phyloP scores from a whole-genome alignment of 2,329 filamentous ascomycete genomes.

The Aspergillus cejpii region DNA sequence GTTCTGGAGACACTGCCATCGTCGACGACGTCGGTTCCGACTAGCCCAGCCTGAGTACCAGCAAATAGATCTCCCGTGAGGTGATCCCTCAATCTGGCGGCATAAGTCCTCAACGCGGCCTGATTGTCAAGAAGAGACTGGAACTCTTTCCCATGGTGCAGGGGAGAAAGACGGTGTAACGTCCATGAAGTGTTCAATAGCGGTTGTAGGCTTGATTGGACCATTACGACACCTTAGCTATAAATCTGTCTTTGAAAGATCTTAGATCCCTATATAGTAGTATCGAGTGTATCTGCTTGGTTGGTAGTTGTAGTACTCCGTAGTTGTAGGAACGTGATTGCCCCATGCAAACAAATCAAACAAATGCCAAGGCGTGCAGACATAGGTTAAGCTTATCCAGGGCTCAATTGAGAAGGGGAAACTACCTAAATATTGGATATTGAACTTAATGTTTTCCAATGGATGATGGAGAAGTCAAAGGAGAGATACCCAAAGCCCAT shows the following conservation, averaged over 20 bases:
- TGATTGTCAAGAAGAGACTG: slow-evolving; percentile 31
- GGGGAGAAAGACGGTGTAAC: slow-evolving; percentile 49
- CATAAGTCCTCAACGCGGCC: slow-evolving; percentile 40
- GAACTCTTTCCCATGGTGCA: slow-evolving; percentile 43
- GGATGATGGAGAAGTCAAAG: no score
- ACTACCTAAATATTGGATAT: no score
- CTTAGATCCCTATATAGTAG: no score
- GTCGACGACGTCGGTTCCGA: slow-evolving; percentile 22
- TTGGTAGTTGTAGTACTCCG: background rate
- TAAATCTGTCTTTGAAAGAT: background rate
- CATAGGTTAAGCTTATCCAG: no score
- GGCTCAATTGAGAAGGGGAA: no score
- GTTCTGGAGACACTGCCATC: slow-evolving; percentile 41
- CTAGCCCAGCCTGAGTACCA: slow-evolving; percentile 38
- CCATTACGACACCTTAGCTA: slow-evolving; percentile 17
- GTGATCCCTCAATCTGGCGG: slow-evolving; percentile 44
- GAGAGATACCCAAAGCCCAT: background rate
- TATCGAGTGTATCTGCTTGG: background rate
- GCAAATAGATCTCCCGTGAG: slow-evolving; percentile 46
- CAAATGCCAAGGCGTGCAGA: background rate
- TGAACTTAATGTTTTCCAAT: no score
- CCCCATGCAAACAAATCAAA: background rate
- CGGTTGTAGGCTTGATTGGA: slow-evolving; percentile 28
- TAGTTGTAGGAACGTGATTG: background rate
- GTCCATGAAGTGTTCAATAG: slow-evolving; percentile 50